Evolutionary conservation across 345 rosid genomes (phyloP), one percentile per base, ranked within the genome.

Genomic region (Gossypioides kirkii): DNA sequence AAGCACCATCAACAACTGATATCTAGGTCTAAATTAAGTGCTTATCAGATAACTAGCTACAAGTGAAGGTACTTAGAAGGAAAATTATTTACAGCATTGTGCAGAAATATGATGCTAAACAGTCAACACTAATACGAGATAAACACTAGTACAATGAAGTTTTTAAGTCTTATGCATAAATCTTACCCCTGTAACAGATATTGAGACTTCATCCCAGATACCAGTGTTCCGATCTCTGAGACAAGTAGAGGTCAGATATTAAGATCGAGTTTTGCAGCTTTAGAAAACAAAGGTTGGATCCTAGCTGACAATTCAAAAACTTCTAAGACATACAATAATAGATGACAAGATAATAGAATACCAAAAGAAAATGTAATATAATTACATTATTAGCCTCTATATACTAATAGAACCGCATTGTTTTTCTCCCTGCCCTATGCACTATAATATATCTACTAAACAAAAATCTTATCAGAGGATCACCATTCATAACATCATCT

Each of bases 221-320:
- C 98, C 99, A 63, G 99, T 92, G 81, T 95, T 95, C 84, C 99
- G 85, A 82, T 95, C 99, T 90, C 99, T 95, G 88, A 60, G 70
- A 81, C 70, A 70, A 43, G 54, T 50, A 22, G 46, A 36, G 25
- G 22, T 8, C 46, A 61, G 25, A 1, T 56, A 32, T 52, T 78
- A 22, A 46, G 73, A 71, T 53, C 62, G 45, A 70, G 72, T 42
- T 22, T 69, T 70, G 8, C 18, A 72, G 63, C 38, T 61, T 36
- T 43, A 47, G 42, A 49, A 46, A 68, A 9, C 43, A 49, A 22
- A n/a, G 43, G 22, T 68, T 10, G 14, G 16, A 68, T 8, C 9
- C 59, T 49, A 17, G 25, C 59, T 68, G 20, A 20, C 11, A 49
- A 18, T 26, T 49, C 43, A 55, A 49, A 47, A 52, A 62, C 12